A percentile compares a stretch with the other conserved stretches of the same genome.
Conservation (phyloP, 1,139 yeast species). For the Taphrina deformans region DNA sequence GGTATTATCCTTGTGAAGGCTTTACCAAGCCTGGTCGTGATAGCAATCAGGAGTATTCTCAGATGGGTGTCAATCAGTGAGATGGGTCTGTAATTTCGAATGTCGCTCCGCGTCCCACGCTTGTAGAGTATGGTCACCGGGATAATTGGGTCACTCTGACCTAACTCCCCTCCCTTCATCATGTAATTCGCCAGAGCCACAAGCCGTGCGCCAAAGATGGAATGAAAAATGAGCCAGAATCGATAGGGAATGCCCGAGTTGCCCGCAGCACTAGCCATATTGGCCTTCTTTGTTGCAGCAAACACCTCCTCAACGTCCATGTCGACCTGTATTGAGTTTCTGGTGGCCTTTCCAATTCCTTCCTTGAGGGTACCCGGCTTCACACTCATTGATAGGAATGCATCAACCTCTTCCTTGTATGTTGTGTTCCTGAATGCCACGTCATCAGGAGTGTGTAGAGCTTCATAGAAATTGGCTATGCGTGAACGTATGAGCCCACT, state of each 20-base stretch:
- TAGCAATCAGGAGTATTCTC: background rate
- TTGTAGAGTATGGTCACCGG: background rate
- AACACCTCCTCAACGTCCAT: background rate
- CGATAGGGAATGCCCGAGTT: background rate
- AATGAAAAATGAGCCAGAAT: background rate
- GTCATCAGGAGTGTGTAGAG: background rate
- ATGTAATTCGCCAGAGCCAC: background rate
- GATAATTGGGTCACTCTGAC: background rate
- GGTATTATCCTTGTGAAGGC: background rate
- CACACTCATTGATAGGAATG: background rate
- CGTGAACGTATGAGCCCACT: background rate
- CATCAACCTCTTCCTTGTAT: background rate
- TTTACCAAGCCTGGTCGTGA: background rate
- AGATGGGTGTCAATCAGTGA: conserved; percentile 4
- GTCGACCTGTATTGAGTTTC: background rate
- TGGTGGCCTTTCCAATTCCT: background rate
- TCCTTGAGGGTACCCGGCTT: background rate
- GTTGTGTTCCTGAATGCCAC: background rate
- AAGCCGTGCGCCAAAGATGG: background rate
- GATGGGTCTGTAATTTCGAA: background rate
- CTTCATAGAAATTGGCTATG: background rate
- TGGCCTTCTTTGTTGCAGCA: background rate
- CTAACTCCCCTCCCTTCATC: background rate
- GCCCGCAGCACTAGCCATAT: background rate
- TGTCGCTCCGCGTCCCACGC: background rate